Percentiles rank a stretch among this genome's conserved stretches.
Conservation (phyloP, 495 filamentous ascomycete species). For the Aspergillus olivimuriae region DNA sequence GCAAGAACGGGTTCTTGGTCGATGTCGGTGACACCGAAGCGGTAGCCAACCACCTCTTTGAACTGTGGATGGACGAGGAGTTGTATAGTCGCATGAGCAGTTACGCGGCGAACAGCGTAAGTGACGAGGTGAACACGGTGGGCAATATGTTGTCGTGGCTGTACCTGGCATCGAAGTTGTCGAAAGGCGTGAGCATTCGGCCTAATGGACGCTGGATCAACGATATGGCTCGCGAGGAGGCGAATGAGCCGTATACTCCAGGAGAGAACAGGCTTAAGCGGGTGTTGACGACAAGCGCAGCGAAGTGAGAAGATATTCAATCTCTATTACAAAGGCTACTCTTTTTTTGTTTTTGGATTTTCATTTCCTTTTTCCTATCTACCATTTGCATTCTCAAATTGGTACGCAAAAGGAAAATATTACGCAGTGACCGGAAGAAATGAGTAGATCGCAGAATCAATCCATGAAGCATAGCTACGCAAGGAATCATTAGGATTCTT, state of each 20-base stretch:
- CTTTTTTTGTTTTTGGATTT: too few species aligned
- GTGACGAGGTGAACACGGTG: conserved; percentile 78
- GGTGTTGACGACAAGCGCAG: too few species aligned
- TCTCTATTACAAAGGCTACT: too few species aligned
- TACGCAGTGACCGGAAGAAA: too few species aligned
- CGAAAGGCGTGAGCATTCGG: conserved; percentile 39
- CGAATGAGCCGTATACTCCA: conserved; percentile 50
- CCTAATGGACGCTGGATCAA: conserved; percentile 63
- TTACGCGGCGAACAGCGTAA: conserved; percentile 58
- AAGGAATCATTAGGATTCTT: too few species aligned
- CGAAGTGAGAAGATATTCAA: too few species aligned
- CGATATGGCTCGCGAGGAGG: conserved; percentile 68
- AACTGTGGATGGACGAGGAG: conserved; percentile 61
- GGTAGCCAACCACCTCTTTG: conserved; percentile 62
- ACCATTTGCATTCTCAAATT: too few species aligned
- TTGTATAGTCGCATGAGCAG: conserved; percentile 61
- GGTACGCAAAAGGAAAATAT: too few species aligned
- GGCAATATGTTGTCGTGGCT: conserved; percentile 75
- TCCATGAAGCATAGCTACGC: too few species aligned
- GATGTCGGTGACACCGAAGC: conserved; percentile 64
- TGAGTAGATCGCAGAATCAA: too few species aligned
- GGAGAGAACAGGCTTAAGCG: conserved; percentile 56
- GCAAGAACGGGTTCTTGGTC: conserved; percentile 72
- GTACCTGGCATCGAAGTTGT: conserved; percentile 63
- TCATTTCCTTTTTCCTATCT: too few species aligned